Evolutionary conservation across 2,329 filamentous ascomycete species (phyloP).

Genomic region (Byssochlamys sp.): DNA sequence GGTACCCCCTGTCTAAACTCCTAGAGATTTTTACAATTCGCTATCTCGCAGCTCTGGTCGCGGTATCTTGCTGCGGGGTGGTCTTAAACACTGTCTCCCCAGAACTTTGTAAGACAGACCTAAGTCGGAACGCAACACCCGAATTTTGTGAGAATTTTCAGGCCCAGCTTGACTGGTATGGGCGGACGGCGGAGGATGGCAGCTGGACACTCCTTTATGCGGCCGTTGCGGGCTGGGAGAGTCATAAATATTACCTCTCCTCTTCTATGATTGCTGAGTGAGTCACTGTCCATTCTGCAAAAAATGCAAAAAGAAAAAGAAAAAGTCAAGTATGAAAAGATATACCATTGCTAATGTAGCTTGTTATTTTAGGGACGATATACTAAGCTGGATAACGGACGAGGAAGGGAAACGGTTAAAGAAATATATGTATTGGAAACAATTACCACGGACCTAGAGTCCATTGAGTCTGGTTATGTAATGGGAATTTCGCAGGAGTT

Average conservation of each 20-base stretch:
- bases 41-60: conserved; percentile 15
- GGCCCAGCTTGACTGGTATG: conserved; percentile 13
- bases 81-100: conserved; percentile 26
- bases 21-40: conserved; percentile 23
- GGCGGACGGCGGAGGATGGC: conserved; percentile 20
- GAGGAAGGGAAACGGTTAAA: conserved; percentile 1
- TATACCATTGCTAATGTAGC: background rate
- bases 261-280: conserved; percentile 4
- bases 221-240: conserved; percentile 16
- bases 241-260: conserved; percentile 14
- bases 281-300: no score
- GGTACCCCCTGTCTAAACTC: conserved; percentile 28
- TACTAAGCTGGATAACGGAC: conserved; percentile 4
- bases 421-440: conserved; percentile 1
- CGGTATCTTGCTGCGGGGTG: conserved; percentile 17
- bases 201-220: conserved; percentile 22
- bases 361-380: background rate
- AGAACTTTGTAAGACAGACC: conserved; percentile 18
- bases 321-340: no score
- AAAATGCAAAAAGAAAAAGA: no score
- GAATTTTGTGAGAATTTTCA: conserved; percentile 12
- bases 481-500: background rate
- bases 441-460: conserved; percentile 4
- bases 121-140: conserved; percentile 16
- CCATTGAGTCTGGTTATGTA: conserved; percentile 2